Percentiles rank a stretch among this genome's conserved stretches.
phyloP scores from a whole-genome alignment of 495 filamentous ascomycete species.

The Gamarada debralockiae region DNA sequence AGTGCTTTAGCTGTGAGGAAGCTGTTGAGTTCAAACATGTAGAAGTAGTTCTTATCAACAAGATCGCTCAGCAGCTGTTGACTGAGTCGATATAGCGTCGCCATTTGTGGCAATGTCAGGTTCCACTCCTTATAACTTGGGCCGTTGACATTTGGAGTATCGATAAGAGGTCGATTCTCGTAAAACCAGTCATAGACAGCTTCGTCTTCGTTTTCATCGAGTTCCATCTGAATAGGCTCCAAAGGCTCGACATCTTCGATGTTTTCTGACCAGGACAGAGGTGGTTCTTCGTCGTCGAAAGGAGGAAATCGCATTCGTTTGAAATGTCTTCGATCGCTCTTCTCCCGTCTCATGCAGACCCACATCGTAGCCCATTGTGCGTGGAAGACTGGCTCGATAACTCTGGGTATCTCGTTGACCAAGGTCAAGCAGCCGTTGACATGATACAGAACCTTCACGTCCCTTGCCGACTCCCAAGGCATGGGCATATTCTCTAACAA shows the following conservation, averaged over 20 bases:
- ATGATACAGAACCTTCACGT: constrained; percentile 98
- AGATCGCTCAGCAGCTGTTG: constrained; percentile 88
- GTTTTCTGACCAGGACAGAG: constrained; percentile 96
- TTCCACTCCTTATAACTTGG: constrained; percentile 98
- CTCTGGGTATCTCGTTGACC: constrained; percentile 94
- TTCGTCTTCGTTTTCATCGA: constrained; percentile 91
- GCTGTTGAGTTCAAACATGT: constrained; percentile 95
- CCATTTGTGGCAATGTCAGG: constrained; percentile 91
- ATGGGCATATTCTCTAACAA: constrained; percentile 99
- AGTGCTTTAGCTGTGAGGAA: constrained; percentile 96
- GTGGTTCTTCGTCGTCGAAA: constrained; percentile 98
- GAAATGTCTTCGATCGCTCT: constrained; percentile 93
- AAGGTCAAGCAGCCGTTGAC: constrained; percentile 96
- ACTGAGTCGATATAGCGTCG: constrained; percentile 87
- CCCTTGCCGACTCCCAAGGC: constrained; percentile 95
- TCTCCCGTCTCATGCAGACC: constrained; percentile 97
- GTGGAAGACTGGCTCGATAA: constrained; percentile 98
- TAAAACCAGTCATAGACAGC: constrained; percentile 97
- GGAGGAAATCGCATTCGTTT: constrained; percentile 99
- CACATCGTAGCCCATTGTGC: constrained; percentile 99
- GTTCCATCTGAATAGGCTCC: constrained; percentile 98
- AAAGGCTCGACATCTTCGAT: constrained; percentile 97
- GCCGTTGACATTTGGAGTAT: constrained; percentile 92
- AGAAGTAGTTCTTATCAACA: constrained; percentile 94
- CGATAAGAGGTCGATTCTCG: constrained; percentile 86